Evolutionary conservation across 257 asterid genomes (phyloP).

Genomic region (Nicotiana attenuata): DNA sequence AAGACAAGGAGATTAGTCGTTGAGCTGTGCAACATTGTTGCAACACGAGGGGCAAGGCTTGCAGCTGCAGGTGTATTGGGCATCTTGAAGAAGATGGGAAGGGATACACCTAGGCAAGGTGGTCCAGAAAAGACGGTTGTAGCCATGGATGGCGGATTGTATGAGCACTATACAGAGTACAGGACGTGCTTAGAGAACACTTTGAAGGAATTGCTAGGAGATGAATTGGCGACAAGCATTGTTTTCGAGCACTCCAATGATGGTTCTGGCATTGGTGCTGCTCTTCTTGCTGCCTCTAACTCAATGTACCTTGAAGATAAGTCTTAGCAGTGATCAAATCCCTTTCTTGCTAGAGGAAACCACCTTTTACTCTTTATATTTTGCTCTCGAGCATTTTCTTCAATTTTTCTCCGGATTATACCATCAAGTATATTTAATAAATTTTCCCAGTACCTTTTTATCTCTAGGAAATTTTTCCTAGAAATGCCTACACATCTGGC

Average conservation of each 20-base stretch:
- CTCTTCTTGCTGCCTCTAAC: constrained; percentile 79
- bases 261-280: constrained; percentile 92
- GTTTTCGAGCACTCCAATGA: constrained; percentile 62
- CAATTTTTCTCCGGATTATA: not conserved
- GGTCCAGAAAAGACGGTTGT: constrained; percentile 47
- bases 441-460: not conserved
- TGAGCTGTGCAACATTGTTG: constrained; percentile 56
- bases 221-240: constrained; percentile 30
- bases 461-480: not conserved
- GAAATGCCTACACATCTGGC: not conserved
- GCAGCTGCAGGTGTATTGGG: constrained; percentile 79
- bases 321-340: constrained; percentile 16
- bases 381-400: not conserved
- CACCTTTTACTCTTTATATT: not conserved
- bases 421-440: not conserved
- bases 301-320: constrained; percentile 37
- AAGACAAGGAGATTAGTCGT: constrained; percentile 47
- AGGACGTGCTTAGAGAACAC: constrained; percentile 53
- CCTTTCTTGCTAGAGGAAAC: not conserved
- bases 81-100: constrained; percentile 72
- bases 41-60: constrained; percentile 80
- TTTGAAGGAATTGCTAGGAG: constrained; percentile 53
- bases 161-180: constrained; percentile 65
- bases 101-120: constrained; percentile 34
- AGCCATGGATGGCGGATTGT: constrained; percentile 85